Conservation (phyloP, 306 rosid species). For the Aeschynomene evenia region DNA sequence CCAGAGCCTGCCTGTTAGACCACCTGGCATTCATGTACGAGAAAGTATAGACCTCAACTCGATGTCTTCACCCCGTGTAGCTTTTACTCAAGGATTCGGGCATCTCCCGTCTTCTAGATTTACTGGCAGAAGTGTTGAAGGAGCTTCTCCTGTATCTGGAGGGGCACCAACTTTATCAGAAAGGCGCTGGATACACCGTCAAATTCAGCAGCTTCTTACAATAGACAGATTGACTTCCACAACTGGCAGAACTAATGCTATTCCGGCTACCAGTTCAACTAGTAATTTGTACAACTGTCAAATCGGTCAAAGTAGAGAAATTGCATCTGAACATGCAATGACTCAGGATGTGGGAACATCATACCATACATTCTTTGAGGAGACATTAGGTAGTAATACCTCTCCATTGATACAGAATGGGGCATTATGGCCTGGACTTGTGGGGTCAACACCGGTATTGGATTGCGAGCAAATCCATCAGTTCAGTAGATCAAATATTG, state of each 20-base stretch:
- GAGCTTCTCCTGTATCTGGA: constrained; percentile 64
- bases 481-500: constrained; percentile 45
- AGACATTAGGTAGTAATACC: constrained; percentile 51
- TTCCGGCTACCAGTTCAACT: constrained; percentile 40
- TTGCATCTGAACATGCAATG: constrained; percentile 39
- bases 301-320: constrained; percentile 53
- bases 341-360: constrained; percentile 53
- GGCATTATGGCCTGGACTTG: constrained; percentile 51
- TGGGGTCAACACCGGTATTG: constrained; percentile 40
- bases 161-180: constrained; percentile 82
- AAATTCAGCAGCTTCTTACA: constrained; percentile 66
- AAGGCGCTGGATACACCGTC: constrained; percentile 79
- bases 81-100: constrained; percentile 58
- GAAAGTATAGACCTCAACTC: constrained; percentile 80
- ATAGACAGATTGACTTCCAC: constrained; percentile 48
- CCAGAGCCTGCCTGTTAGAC: constrained; percentile 50
- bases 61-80: constrained; percentile 57
- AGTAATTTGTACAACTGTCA: constrained; percentile 44
- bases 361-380: constrained; percentile 61
- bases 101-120: constrained; percentile 63
- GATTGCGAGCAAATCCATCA: constrained; percentile 52
- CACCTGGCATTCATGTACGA: constrained; percentile 37
- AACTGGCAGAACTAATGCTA: constrained; percentile 49
- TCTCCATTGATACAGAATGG: constrained; percentile 50
- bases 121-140: constrained; percentile 51